Conservation (phyloP, 2,329 filamentous ascomycete species). For the Gyromitra esculenta region DNA sequence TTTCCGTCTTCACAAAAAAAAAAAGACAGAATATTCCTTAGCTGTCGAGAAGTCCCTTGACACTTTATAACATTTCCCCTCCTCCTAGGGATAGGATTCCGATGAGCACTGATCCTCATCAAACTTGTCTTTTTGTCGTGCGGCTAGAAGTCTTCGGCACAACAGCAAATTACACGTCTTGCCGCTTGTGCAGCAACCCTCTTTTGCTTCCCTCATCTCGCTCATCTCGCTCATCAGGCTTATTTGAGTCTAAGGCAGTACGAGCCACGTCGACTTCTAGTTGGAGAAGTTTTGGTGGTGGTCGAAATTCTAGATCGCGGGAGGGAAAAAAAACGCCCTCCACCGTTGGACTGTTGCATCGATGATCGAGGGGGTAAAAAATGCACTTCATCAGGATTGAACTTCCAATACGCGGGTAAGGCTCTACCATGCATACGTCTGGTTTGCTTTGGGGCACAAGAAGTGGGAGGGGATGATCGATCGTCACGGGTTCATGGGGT, state of each 20-base stretch:
- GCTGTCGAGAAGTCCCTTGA: slow-evolving; percentile 3
- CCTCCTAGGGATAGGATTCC: not conserved
- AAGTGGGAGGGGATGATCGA: not conserved
- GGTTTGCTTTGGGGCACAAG: not conserved
- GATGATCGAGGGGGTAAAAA: slow-evolving; percentile 1
- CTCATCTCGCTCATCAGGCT: slow-evolving; percentile 14
- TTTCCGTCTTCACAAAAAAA: not conserved
- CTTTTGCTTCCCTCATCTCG: not conserved
- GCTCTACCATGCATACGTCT: slow-evolving; percentile 12
- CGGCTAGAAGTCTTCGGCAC: slow-evolving; percentile 24
- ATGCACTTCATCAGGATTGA: slow-evolving; percentile 4
- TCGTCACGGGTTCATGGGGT: not conserved
- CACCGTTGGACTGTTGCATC: not conserved
- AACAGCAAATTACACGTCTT: slow-evolving; percentile 25
- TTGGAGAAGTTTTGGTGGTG: slow-evolving; percentile 18
- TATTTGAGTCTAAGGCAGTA: not conserved
- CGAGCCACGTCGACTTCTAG: slow-evolving; percentile 15
- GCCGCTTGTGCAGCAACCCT: slow-evolving; percentile 15
- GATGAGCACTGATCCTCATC: slow-evolving; percentile 37
- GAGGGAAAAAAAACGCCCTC: not conserved
- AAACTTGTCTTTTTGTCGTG: slow-evolving; percentile 9
- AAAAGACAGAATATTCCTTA: not conserved
- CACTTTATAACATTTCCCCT: slow-evolving; percentile 25
- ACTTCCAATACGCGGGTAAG: slow-evolving; percentile 6
- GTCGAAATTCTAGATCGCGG: slow-evolving; percentile 15